phyloP scores from a whole-genome alignment of 176 grass and related monocot species.

The Puccinellia tenuiflora region DNA sequence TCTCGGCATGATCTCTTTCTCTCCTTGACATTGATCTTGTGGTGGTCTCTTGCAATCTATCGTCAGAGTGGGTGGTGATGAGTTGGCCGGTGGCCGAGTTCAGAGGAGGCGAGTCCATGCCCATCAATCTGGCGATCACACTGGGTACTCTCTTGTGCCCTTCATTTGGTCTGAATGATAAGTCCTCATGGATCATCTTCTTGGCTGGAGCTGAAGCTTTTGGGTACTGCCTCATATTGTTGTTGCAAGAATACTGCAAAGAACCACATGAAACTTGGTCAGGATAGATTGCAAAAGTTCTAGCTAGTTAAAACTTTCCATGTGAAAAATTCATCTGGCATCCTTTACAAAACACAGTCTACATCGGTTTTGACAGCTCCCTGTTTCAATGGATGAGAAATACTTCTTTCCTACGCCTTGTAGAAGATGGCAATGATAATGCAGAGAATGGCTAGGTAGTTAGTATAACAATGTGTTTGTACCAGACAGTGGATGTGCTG shows the following conservation, averaged over 20 bases:
- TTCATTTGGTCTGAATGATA: constrained; percentile 40
- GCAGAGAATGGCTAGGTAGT: background rate
- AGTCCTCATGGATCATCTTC: constrained; percentile 58
- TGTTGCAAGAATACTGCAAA: constrained; percentile 54
- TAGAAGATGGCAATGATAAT: background rate
- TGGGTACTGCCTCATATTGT: constrained; percentile 43
- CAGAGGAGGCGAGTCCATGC: constrained; percentile 69
- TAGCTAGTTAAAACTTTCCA: no score
- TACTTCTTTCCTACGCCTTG: no score
- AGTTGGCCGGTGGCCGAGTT: constrained; percentile 24
- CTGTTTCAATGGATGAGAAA: no score
- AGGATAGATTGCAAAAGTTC: background rate
- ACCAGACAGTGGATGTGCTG: constrained; percentile 22
- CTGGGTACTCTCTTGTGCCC: constrained; percentile 45
- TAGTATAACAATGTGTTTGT: background rate
- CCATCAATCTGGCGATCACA: constrained; percentile 90
- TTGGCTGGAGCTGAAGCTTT: constrained; percentile 42
- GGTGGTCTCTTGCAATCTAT: constrained; percentile 9
- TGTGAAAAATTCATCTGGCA: no score
- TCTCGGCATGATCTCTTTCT: constrained; percentile 19
- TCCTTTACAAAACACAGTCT: no score
- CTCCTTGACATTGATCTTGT: constrained; percentile 33
- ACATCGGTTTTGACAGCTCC: no score
- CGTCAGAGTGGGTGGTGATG: constrained; percentile 9
- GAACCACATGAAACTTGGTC: constrained; percentile 12